These are phyloP conservation scores for Prunus fruticosa DNA, from an alignment of 306 rosid genomes.

Conservation along the genomic window DNA sequence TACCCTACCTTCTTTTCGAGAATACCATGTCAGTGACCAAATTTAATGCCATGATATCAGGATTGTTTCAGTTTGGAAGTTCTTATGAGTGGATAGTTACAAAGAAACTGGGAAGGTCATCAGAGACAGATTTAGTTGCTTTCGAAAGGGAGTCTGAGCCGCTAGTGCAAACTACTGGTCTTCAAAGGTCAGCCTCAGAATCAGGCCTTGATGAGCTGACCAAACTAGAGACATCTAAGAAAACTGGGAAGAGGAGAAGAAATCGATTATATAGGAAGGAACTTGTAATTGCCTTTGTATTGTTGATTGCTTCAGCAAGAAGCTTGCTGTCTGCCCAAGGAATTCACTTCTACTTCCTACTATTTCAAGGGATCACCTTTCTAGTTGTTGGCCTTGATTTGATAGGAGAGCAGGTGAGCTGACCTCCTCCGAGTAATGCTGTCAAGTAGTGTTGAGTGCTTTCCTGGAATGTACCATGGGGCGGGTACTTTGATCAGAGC, in stretches of 20 bases:
- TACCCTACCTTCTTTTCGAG: conserved; percentile 94
- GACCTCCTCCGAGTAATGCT: conserved; percentile 26
- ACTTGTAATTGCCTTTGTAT: conserved; percentile 82
- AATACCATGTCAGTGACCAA: conserved; percentile 97
- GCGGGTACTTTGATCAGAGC: conserved; percentile 7
- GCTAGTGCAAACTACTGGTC: conserved; percentile 45
- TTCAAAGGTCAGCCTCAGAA: conserved; percentile 81
- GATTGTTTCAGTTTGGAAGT: conserved; percentile 84
- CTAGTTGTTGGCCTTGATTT: conserved; percentile 93
- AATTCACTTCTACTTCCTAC: conserved; percentile 93
- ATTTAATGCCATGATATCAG: conserved; percentile 97
- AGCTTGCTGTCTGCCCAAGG: conserved; percentile 97
- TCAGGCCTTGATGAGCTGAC: conserved; percentile 78
- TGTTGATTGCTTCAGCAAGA: conserved; percentile 83
- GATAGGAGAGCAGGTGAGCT: conserved; percentile 96
- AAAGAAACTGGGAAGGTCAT: conserved; percentile 91
- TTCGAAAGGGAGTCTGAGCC: conserved; percentile 69
- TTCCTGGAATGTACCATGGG: conserved; percentile 13
- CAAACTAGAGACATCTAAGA: conserved; percentile 67
- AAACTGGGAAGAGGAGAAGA: conserved; percentile 55
- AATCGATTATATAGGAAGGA: conserved; percentile 91
- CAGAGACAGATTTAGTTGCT: conserved; percentile 80
- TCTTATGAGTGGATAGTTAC: conserved; percentile 98
- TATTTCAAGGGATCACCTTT: conserved; percentile 94
- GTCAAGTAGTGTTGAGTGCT: conserved; percentile 28